A percentile compares a stretch with the other conserved stretches of the same genome.
Evolutionary conservation across 331 rosid species (phyloP).

Genomic region (Pyracantha coccinea): DNA sequence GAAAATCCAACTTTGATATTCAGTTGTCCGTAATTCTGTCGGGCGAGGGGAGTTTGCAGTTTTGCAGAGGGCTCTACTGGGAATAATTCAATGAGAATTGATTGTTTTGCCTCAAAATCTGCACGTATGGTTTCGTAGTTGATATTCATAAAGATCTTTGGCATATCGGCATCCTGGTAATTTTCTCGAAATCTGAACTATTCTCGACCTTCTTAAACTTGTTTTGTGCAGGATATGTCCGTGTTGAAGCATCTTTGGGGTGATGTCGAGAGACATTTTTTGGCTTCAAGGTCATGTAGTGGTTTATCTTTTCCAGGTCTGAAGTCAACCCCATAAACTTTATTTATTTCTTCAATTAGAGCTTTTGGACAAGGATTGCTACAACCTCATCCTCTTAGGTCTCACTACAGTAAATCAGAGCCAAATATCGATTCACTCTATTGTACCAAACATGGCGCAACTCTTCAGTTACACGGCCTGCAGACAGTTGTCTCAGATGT

Average conservation of each 20-base stretch:
- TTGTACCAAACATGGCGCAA: slow-evolving; percentile 48
- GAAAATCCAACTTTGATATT: not conserved
- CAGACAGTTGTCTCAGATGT: slow-evolving; percentile 67
- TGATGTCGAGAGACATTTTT: not conserved
- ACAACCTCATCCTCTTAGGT: slow-evolving; percentile 11
- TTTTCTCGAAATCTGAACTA: not conserved
- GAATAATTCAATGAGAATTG: not conserved
- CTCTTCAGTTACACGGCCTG: slow-evolving; percentile 49
- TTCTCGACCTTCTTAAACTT: not conserved
- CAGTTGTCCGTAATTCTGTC: no score
- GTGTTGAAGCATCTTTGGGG: not conserved
- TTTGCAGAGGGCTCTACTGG: not conserved
- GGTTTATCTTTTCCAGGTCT: slow-evolving; percentile 1
- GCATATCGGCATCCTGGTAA: not conserved
- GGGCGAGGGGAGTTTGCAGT: no score
- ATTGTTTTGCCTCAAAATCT: not conserved
- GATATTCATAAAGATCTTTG: not conserved
- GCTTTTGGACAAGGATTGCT: not conserved
- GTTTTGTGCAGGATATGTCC: slow-evolving; percentile 2
- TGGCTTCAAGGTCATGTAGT: not conserved
- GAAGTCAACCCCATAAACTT: not conserved
- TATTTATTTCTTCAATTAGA: not conserved
- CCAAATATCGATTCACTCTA: slow-evolving; percentile 10
- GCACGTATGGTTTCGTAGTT: not conserved
- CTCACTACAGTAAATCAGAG: slow-evolving; percentile 4